Percentiles rank a stretch among this genome's conserved stretches.
Conservation (phyloP, 2,329 filamentous ascomycete species). For the Penicillium polonicum region DNA sequence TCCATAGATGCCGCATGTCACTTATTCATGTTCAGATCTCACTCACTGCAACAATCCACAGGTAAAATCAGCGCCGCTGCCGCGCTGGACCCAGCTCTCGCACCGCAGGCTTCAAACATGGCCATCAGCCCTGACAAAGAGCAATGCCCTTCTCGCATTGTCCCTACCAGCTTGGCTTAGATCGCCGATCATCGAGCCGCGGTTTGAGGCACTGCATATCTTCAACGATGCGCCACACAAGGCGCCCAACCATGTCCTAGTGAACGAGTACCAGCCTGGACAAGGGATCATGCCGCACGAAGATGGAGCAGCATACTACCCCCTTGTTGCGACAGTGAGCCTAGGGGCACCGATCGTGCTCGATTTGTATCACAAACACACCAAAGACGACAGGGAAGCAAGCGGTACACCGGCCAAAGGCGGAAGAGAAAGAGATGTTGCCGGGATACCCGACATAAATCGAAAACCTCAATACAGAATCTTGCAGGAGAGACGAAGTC, state of each 20-base stretch:
- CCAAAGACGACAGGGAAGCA: slow-evolving; percentile 28
- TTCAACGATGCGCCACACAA: slow-evolving; percentile 68
- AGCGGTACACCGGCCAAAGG: neutral
- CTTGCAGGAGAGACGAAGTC: slow-evolving; percentile 78
- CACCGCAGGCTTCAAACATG: slow-evolving; percentile 88
- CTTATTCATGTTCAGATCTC: neutral
- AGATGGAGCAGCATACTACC: slow-evolving; percentile 83
- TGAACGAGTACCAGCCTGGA: slow-evolving; percentile 86
- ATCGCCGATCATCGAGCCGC: slow-evolving; percentile 63
- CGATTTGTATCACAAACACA: slow-evolving; percentile 66
- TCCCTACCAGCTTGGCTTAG: slow-evolving; percentile 72
- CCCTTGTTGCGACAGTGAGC: slow-evolving; percentile 87
- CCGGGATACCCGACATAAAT: neutral
- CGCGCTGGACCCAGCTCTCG: slow-evolving; percentile 83
- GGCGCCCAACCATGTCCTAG: slow-evolving; percentile 82
- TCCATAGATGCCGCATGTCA: neutral
- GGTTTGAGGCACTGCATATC: slow-evolving; percentile 49
- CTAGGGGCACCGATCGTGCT: slow-evolving; percentile 75
- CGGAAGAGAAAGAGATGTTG: slow-evolving; percentile 1
- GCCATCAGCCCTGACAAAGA: slow-evolving; percentile 76
- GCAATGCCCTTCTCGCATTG: slow-evolving; percentile 70
- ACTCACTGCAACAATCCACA: slow-evolving; percentile 13
- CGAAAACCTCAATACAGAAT: slow-evolving; percentile 53
- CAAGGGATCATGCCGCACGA: slow-evolving; percentile 98
- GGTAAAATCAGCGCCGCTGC: slow-evolving; percentile 62